Evolutionary conservation across 2,329 filamentous ascomycete species (phyloP), one percentile per base, ranked within the genome.

Genomic region (Pseudovirgaria hyperparasitica): DNA sequence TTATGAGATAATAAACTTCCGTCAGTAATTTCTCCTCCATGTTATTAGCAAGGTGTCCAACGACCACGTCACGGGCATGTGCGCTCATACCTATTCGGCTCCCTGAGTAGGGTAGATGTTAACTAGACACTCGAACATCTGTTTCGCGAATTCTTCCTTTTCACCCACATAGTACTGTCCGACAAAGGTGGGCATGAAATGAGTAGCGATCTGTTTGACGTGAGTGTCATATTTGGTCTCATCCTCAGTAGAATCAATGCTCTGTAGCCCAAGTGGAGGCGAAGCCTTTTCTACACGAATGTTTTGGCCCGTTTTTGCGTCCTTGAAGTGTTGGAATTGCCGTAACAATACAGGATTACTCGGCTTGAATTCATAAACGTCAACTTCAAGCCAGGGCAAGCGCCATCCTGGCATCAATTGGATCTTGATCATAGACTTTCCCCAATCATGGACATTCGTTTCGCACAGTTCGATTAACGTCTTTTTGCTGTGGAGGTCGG

Each of bases 351-450:
- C 54, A 3, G 46, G 34, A 5, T 50, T 57, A 19, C 45, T 48
- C 1, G 62, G 61, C 6, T 46, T 27, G 26, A 64, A 65, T 29
- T 65, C 60, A 34, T 62, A 58, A 11, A 63, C 45, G 28, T 57
- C 55, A 42, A 60, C 60, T 2, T 44, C 38, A 7, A 65, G 50
- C 4, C 54, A 46, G n/a, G 57, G 57, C 32, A 57, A 52, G 12
- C 45, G 51, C 32, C 57, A 55, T 14, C 58, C 54, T 22, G 53
- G 54, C 8, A 54, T 60, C 36, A 64, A 48, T 31, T 48, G 48
- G 12, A 64, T 41, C 7, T 51, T 55, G 27, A 63, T 46, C 27
- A 54, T 46, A 3, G 41, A 32, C 23, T 45, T 51, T 28, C 35
- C 34, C 55, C 52, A 50, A 32, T 46, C 32, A 16, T 45, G 40